These are phyloP conservation scores for Onygenales sp. DNA, from an alignment of 2,329 filamentous ascomycete species.

Conservation along the genomic window DNA sequence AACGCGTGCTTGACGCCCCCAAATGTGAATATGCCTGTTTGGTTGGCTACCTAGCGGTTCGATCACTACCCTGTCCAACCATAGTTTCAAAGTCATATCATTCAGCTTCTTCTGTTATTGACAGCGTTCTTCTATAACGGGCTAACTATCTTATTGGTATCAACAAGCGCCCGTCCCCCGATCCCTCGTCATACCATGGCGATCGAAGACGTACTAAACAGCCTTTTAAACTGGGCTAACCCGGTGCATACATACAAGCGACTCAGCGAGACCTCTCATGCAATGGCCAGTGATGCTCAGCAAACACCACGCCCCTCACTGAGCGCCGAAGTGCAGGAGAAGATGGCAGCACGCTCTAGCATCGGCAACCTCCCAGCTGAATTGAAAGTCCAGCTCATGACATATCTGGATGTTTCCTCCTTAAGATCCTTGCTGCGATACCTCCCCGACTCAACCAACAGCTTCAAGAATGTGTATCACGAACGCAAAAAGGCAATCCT, in stretches of 20 bases:
- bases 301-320: not conserved
- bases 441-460: not conserved
- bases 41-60: no score
- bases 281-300: not conserved
- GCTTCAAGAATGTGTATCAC: not conserved
- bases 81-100: no score
- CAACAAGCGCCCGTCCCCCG: not conserved
- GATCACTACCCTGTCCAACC: no score
- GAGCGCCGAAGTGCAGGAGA: not conserved
- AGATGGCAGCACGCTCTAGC: not conserved
- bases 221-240: not conserved
- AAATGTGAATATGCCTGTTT: no score
- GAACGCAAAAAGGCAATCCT: not conserved
- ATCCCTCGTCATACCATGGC: not conserved
- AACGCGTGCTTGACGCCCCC: no score
- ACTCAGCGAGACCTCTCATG: no score
- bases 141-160: not conserved
- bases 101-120: not conserved
- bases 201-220: not conserved
- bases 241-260: not conserved
- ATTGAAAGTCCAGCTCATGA: conserved; percentile 2
- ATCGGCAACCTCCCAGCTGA: not conserved
- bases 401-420: not conserved
- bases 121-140: not conserved
- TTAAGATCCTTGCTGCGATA: conserved; percentile 1